Evolutionary conservation across 2,329 filamentous ascomycete genomes (phyloP).

Genomic region (Berkeleyomyces basicola): DNA sequence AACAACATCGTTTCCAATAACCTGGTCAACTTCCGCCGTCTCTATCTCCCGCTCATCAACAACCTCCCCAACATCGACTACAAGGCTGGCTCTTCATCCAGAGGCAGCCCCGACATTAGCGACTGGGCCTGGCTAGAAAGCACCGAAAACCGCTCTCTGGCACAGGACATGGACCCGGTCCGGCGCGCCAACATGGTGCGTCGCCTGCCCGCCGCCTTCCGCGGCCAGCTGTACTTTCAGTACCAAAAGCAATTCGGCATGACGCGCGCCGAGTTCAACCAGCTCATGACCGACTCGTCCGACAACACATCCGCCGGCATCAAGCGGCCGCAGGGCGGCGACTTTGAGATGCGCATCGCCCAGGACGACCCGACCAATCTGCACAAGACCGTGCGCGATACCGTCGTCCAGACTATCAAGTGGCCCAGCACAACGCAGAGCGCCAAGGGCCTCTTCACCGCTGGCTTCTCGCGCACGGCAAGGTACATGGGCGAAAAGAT

Average conservation of each 20-base stretch:
- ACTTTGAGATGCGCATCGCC: conserved; percentile 76
- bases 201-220: conserved; percentile 70
- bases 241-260: conserved; percentile 87
- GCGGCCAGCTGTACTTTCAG: conserved; percentile 80
- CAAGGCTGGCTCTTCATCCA: conserved; percentile 32
- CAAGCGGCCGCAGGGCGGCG: conserved; percentile 58
- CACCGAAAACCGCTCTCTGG: conserved; percentile 47
- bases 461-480: conserved; percentile 51
- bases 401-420: conserved; percentile 73
- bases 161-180: conserved; percentile 83
- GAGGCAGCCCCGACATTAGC: conserved; percentile 46
- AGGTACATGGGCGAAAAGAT: conserved; percentile 74
- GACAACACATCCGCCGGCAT: conserved; percentile 55
- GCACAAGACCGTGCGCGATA: conserved; percentile 50
- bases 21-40: conserved; percentile 72
- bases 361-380: conserved; percentile 49
- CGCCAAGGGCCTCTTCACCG: conserved; percentile 67
- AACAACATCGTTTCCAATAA: conserved; percentile 88
- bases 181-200: conserved; percentile 94
- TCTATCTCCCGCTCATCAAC: conserved; percentile 80
- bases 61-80: conserved; percentile 81
- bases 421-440: conserved; percentile 88
- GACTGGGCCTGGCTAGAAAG: conserved; percentile 26
- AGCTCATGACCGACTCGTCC: conserved; percentile 62
- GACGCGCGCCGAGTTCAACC: conserved; percentile 64